Evolutionary conservation across 164 flowering plant species (phyloP).

Genomic region (Liriodendron chinense): DNA sequence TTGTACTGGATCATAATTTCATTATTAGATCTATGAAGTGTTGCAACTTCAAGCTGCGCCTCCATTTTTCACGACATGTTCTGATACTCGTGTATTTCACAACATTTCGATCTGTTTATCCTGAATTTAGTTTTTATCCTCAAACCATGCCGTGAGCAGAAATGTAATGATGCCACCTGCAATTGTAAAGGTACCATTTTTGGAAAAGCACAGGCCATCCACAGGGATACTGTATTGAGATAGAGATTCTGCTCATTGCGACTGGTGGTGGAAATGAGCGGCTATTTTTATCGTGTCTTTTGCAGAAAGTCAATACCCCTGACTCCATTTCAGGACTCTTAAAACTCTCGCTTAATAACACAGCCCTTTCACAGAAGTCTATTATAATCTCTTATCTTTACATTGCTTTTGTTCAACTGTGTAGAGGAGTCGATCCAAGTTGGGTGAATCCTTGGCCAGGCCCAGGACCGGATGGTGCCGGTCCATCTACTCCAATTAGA

Average conservation of each 20-base stretch:
- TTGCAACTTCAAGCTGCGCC: background rate
- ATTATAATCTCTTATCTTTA: background rate
- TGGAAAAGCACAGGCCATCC: too few species aligned
- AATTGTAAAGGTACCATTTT: too few species aligned
- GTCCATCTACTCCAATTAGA: constrained; percentile 69
- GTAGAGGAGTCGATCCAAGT: constrained; percentile 55
- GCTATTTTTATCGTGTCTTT: background rate
- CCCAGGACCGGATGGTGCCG: constrained; percentile 81
- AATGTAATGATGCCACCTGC: too few species aligned
- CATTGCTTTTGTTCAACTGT: constrained; percentile 8
- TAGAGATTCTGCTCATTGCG: background rate
- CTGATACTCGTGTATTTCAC: background rate
- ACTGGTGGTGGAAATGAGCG: background rate
- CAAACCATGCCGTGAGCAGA: too few species aligned
- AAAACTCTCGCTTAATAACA: too few species aligned
- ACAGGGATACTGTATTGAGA: background rate
- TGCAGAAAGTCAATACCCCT: background rate
- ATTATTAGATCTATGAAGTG: background rate
- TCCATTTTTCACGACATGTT: background rate
- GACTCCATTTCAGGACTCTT: too few species aligned
- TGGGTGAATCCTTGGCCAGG: constrained; percentile 69
- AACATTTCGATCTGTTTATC: background rate
- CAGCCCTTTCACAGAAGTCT: too few species aligned
- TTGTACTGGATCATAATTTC: background rate
- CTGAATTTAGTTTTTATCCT: too few species aligned